Base-by-base conservation (phyloP, 208 protist species). In the Novymonas esmeraldas region DNA sequence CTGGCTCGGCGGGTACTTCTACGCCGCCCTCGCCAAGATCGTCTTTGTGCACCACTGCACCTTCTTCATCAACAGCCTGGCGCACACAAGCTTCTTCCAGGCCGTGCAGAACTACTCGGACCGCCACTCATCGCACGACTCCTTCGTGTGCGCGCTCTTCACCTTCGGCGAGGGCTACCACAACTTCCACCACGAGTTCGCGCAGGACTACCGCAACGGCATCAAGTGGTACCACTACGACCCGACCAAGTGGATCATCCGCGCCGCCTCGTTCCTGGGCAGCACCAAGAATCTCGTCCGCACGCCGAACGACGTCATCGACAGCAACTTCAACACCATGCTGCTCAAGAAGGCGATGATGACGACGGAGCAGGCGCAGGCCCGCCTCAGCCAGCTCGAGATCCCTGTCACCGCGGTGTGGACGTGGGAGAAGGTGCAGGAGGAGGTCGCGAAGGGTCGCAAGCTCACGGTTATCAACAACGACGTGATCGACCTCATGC, bases 101-200 rank as follows among this genome's bases (percentile, higher is more conserved):
- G 85, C 86, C 7, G 68, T 75, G 48, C 77, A 91, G 73, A 92
- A 89, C 71, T 96, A 82, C 73, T 93, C 82, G 29, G 87, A 96
- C 61, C 77, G 81, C 24, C 82, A 92, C 77, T 80, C 87, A 22
- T 90, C 91, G 14, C 85, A 85, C 65, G 91, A 98, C 74, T 95
- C 86, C 42, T 56, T 87, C 28, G 66, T 94, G 20, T 93, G 87
- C 55, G 85, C 90, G 39, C 66, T 97, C 24, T 65, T 93, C 56
- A 91, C 94, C 11, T 87, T 96, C 62, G 92, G 92, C 36, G 94
- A 98, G 79, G 94, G 94, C 50, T 97, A 95, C 78, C 92, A 98
- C 84, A 96, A 98, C 79, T 97, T 92, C 79, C 94, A 98, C 66
- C 94, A 98, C 77, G 89, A 93, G 66, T 98, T 97, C 64, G 81